phyloP scores from a whole-genome alignment of 139 green algal genomes.

The Nannochloris sp. region DNA sequence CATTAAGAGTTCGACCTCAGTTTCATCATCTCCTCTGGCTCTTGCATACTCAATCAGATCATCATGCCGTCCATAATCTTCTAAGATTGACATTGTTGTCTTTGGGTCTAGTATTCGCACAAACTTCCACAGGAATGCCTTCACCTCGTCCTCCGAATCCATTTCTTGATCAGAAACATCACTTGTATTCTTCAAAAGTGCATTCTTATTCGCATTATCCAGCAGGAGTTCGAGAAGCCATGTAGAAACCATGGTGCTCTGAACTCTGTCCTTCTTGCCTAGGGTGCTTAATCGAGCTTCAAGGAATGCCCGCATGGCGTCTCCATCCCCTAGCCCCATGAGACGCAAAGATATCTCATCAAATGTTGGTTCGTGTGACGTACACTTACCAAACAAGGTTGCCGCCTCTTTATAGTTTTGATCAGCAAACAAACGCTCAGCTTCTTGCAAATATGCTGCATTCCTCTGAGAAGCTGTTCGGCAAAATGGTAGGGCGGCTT shows the following conservation, averaged over 20 bases:
- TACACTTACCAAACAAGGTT: conserved; percentile 49
- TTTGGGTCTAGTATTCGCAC: conserved; percentile 55
- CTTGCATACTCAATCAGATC: conserved; percentile 77
- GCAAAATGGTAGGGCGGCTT: conserved; percentile 29
- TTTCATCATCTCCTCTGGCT: conserved; percentile 70
- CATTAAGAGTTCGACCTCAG: conserved; percentile 74
- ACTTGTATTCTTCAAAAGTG: neutral
- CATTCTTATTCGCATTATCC: conserved; percentile 67
- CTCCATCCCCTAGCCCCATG: conserved; percentile 41
- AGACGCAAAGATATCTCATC: conserved; percentile 79
- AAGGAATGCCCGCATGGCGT: conserved; percentile 54
- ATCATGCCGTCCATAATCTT: conserved; percentile 72
- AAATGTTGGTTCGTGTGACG: conserved; percentile 47
- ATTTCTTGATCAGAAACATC: neutral
- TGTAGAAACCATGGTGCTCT: conserved; percentile 81
- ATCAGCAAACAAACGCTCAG: conserved; percentile 35
- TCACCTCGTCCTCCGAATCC: conserved; percentile 10
- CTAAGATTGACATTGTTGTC: conserved; percentile 72
- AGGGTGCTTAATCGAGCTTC: conserved; percentile 42
- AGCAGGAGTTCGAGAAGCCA: conserved; percentile 90
- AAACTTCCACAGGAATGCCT: conserved; percentile 42
- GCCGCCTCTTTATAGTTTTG: conserved; percentile 39
- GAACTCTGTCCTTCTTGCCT: conserved; percentile 40
- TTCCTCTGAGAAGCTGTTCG: conserved; percentile 46
- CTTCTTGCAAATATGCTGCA: conserved; percentile 43